Evolutionary conservation across 768 basidiomycete genomes (phyloP).

Genomic region (Pleurotus giganteus): DNA sequence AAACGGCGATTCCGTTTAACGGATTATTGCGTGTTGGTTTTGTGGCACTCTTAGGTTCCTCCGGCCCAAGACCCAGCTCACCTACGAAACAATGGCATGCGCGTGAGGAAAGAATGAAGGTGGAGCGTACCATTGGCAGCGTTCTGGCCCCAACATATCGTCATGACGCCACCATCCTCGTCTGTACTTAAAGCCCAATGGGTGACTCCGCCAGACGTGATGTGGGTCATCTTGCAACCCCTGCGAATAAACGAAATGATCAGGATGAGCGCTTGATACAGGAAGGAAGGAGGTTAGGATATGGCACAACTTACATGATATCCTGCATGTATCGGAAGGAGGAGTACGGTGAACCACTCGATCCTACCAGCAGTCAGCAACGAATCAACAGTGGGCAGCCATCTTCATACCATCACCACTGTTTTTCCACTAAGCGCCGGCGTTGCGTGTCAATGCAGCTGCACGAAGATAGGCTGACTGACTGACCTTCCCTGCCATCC

Average conservation of each 20-base stretch:
- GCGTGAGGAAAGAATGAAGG: not conserved
- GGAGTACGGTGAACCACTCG: slow-evolving; percentile 86
- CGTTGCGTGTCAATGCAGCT: slow-evolving; percentile 3
- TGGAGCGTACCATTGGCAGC: slow-evolving; percentile 66
- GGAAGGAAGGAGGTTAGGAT: not conserved
- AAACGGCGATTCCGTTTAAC: slow-evolving; percentile 75
- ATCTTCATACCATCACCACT: slow-evolving; percentile 76
- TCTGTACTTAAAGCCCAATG: slow-evolving; percentile 81
- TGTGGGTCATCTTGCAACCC: slow-evolving; percentile 74
- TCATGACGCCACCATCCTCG: slow-evolving; percentile 74
- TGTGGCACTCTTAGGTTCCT: slow-evolving; percentile 83
- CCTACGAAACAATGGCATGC: slow-evolving; percentile 31
- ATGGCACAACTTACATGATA: slow-evolving; percentile 57
- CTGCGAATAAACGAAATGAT: slow-evolving; percentile 28
- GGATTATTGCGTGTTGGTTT: slow-evolving; percentile 73
- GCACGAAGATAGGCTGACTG: not conserved
- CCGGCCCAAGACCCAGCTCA: slow-evolving; percentile 78
- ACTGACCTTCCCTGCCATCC: slow-evolving; percentile 76
- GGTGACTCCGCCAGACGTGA: slow-evolving; percentile 82
- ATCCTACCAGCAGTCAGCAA: slow-evolving; percentile 44
- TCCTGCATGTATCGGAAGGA: slow-evolving; percentile 86
- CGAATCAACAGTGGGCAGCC: slow-evolving; percentile 7
- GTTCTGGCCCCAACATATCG: slow-evolving; percentile 83
- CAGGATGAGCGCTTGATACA: not conserved
- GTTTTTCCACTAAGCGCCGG: slow-evolving; percentile 76